Conservation (phyloP, 305 asterid genomes). For the Withania somnifera region DNA sequence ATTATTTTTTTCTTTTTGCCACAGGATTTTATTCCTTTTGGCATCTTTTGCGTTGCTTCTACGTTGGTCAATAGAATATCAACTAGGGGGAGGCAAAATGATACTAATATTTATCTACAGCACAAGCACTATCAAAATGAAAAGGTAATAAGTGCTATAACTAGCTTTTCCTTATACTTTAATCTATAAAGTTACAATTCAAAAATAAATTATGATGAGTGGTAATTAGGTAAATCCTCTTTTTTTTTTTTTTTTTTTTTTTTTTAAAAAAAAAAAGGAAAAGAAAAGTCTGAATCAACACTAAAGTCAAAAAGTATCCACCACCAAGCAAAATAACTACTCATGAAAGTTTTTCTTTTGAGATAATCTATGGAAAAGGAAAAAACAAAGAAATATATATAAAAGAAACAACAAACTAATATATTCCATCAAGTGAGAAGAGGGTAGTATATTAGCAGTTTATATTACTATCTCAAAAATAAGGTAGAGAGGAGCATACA, state of each 20-base stretch:
- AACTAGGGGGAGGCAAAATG: neutral
- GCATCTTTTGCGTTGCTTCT: conserved; percentile 8
- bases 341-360: no score
- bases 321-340: neutral
- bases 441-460: no score
- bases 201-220: neutral
- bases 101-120: neutral
- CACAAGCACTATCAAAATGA: neutral
- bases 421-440: no score
- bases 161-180: neutral
- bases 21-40: neutral
- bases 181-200: neutral
- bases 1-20: neutral
- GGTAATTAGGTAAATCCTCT: neutral
- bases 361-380: no score
- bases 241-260: no score
- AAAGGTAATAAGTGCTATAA: neutral
- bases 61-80: conserved; percentile 1
- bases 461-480: no score
- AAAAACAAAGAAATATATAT: no score
- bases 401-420: no score
- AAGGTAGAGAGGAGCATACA: no score
- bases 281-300: neutral
- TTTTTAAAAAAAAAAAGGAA: no score
- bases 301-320: neutral